phyloP scores from a whole-genome alignment of 345 rosid genomes.

The Carallia pectinifolia region DNA sequence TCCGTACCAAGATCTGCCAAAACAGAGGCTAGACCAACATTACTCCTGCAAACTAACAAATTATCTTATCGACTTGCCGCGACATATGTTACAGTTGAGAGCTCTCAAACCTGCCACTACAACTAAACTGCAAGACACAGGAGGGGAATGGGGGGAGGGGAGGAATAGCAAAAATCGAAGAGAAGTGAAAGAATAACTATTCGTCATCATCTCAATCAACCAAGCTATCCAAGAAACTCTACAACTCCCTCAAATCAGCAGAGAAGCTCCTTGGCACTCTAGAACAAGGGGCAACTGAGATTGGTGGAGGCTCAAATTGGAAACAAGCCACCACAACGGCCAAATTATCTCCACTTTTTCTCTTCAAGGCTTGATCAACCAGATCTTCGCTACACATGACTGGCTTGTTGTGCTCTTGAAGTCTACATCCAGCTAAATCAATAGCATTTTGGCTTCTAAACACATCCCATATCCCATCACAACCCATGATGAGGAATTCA shows the following conservation, averaged over 20 bases:
- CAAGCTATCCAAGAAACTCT: constrained; percentile 62
- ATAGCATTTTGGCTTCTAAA: constrained; percentile 84
- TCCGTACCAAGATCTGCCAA: neutral
- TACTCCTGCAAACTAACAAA: constrained; percentile 14
- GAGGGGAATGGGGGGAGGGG: neutral
- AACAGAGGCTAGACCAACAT: constrained; percentile 1
- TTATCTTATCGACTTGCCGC: constrained; percentile 28
- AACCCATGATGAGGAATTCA: constrained; percentile 80
- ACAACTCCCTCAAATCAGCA: constrained; percentile 66
- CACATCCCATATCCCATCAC: constrained; percentile 95
- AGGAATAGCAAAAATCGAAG: neutral
- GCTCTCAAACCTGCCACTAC: constrained; percentile 26
- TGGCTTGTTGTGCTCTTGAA: constrained; percentile 84
- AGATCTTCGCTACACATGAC: constrained; percentile 66
- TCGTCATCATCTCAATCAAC: constrained; percentile 33
- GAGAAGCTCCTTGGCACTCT: constrained; percentile 77
- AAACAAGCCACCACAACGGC: constrained; percentile 75
- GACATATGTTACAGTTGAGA: constrained; percentile 52
- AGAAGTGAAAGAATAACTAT: neutral
- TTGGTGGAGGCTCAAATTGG: constrained; percentile 65
- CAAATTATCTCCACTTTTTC: constrained; percentile 82
- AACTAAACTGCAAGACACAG: constrained; percentile 13
- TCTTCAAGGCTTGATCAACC: constrained; percentile 78
- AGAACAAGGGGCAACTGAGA: constrained; percentile 55
- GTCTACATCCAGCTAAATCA: constrained; percentile 81